These are phyloP conservation scores for Pythium myriotylum DNA, from an alignment of 352 stramenopile species.

Conservation along the genomic window DNA sequence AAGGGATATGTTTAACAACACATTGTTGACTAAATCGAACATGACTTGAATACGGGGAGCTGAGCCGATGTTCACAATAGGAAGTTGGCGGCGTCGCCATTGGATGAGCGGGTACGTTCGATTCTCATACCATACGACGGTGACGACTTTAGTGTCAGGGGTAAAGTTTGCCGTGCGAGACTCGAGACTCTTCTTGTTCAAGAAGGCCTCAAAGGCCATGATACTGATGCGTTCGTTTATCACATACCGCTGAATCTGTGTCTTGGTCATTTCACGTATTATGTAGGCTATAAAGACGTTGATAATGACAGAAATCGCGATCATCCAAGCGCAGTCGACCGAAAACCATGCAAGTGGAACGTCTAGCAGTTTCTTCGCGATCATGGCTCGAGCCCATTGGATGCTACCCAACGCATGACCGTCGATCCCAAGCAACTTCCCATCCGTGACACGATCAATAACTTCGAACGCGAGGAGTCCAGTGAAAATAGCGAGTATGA, in stretches of 20 bases:
- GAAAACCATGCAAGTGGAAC: constrained; percentile 55
- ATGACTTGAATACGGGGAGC: constrained; percentile 58
- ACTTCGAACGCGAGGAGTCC: constrained; percentile 93
- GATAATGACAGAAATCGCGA: constrained; percentile 40
- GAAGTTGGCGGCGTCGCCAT: constrained; percentile 35
- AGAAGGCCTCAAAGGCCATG: constrained; percentile 53
- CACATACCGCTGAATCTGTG: constrained; percentile 43
- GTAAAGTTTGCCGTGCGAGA: constrained; percentile 80
- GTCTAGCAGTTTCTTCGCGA: constrained; percentile 45
- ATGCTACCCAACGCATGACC: constrained; percentile 41
- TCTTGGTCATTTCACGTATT: constrained; percentile 40
- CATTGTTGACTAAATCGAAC: constrained; percentile 56
- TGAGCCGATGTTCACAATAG: constrained; percentile 35
- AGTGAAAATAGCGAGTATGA: constrained; percentile 92
- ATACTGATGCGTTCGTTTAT: constrained; percentile 58
- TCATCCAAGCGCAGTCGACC: constrained; percentile 51
- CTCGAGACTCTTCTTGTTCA: constrained; percentile 59
- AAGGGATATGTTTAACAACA: constrained; percentile 60
- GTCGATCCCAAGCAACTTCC: constrained; percentile 82
- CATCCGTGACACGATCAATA: constrained; percentile 94
- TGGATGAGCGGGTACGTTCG: constrained; percentile 17
- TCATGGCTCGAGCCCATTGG: constrained; percentile 53
- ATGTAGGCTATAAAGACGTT: constrained; percentile 39
- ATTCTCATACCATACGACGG: constrained; percentile 91
- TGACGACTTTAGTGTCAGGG: constrained; percentile 80